Conservation (phyloP, 441 rosid genomes). For the Populus trichocarpa region DNA sequence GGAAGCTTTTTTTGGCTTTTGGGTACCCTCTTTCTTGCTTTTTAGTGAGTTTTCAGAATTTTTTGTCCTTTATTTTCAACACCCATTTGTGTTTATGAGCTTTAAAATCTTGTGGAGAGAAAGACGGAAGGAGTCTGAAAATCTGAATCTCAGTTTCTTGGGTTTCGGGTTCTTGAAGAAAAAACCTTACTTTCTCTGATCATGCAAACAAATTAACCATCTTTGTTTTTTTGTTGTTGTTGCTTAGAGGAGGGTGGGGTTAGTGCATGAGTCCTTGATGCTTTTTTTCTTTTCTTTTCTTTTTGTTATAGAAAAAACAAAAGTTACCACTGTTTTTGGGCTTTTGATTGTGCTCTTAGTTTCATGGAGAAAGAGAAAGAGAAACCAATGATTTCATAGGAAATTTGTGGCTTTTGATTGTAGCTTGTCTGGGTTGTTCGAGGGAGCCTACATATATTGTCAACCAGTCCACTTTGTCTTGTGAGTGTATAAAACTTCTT, state of each 20-base stretch:
- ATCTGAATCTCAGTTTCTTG: slow-evolving; percentile 54
- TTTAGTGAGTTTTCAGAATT: slow-evolving; percentile 25
- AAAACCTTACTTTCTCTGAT: neutral
- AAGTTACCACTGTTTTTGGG: slow-evolving; percentile 26
- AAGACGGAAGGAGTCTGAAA: slow-evolving; percentile 23
- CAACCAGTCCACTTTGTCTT: slow-evolving; percentile 22
- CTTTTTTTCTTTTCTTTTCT: slow-evolving; percentile 17
- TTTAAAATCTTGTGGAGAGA: slow-evolving; percentile 29
- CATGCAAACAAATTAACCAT: neutral
- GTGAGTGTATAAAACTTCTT: slow-evolving; percentile 12
- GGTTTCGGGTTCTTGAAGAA: slow-evolving; percentile 33
- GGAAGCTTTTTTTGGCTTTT: slow-evolving; percentile 28
- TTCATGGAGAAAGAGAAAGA: slow-evolving; percentile 41
- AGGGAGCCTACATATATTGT: slow-evolving; percentile 25
- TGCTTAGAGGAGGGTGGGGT: slow-evolving; percentile 21
- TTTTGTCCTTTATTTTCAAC: slow-evolving; percentile 24
- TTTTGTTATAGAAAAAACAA: slow-evolving; percentile 1
- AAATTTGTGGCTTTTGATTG: slow-evolving; percentile 20
- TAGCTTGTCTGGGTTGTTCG: slow-evolving; percentile 35
- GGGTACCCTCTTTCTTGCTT: slow-evolving; percentile 43
- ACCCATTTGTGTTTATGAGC: slow-evolving; percentile 30
- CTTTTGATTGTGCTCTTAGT: slow-evolving; percentile 31
- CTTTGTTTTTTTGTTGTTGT: neutral
- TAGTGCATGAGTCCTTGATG: slow-evolving; percentile 28
- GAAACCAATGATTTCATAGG: slow-evolving; percentile 36